phyloP scores from a whole-genome alignment of 345 rosid genomes.

The Conringia planisiliqua region DNA sequence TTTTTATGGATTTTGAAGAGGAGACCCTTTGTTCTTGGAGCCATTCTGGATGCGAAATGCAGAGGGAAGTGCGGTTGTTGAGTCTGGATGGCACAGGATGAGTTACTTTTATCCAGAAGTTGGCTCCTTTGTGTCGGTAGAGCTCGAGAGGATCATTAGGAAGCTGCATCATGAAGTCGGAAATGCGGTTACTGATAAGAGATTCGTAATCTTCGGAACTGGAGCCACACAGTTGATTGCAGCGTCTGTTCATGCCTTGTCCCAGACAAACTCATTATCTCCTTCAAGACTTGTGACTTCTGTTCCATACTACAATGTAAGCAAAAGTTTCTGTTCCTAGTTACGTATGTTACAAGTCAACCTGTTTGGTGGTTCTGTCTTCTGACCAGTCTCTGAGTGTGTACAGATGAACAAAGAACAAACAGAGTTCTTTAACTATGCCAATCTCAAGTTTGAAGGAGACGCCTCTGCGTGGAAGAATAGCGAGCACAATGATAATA shows the following conservation, averaged over 20 bases:
- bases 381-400: not conserved
- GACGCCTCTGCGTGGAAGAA: conserved; percentile 36
- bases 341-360: not conserved
- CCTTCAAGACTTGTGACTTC: conserved; percentile 51
- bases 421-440: conserved; percentile 42
- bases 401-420: conserved; percentile 43
- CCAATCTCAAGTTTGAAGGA: conserved; percentile 44
- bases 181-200: not conserved
- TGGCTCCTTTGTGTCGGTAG: not conserved
- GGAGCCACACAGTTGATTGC: conserved; percentile 67
- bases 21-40: conserved; percentile 33
- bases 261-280: conserved; percentile 38
- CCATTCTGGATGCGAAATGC: conserved; percentile 28
- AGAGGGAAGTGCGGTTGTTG: conserved; percentile 7
- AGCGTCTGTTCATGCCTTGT: conserved; percentile 62
- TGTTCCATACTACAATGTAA: conserved; percentile 53
- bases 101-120: not conserved
- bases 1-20: conserved; percentile 3
- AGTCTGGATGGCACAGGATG: conserved; percentile 2
- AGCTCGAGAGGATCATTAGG: not conserved
- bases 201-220: not conserved
- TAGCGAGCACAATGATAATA: conserved; percentile 29
- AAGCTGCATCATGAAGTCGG: not conserved
- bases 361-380: not conserved
- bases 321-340: conserved; percentile 1